phyloP scores from a whole-genome alignment of 345 rosid species.

The Eucalyptus pauciflora region DNA sequence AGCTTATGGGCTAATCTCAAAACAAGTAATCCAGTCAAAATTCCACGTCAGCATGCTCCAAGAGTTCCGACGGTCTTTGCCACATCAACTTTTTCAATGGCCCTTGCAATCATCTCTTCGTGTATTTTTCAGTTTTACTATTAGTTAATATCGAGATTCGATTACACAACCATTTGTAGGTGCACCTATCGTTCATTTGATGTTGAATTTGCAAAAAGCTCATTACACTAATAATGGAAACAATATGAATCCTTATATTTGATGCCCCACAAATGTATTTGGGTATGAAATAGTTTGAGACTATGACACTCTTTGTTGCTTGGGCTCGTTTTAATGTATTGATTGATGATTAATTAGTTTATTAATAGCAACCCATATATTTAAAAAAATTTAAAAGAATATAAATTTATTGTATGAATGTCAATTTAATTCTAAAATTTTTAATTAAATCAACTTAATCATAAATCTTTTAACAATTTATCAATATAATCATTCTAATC shows the following conservation, averaged over 20 bases:
- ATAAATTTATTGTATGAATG: rapidly evolving
- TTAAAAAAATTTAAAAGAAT: rapidly evolving
- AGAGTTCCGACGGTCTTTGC: neutral
- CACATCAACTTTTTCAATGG: neutral
- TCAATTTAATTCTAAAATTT: rapidly evolving
- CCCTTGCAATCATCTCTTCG: neutral
- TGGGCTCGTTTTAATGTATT: neutral
- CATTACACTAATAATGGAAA: rapidly evolving
- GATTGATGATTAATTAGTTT: rapidly evolving
- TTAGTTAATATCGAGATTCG: neutral
- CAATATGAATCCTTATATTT: neutral
- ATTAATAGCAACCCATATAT: too few species aligned
- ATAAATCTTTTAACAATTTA: rapidly evolving
- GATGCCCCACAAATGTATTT: rapidly evolving
- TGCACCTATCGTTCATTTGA: neutral
- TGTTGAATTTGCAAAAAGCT: neutral
- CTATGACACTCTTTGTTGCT: too few species aligned
- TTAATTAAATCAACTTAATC: rapidly evolving
- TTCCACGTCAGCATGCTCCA: neutral
- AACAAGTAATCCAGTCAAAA: neutral
- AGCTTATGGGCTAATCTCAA: neutral
- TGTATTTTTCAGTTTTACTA: neutral
- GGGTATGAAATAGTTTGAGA: neutral
- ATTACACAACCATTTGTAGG: neutral
- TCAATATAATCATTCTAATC: rapidly evolving